phyloP scores from a whole-genome alignment of 108 stramenopile genomes.

The Stephanodiscus triporus region DNA sequence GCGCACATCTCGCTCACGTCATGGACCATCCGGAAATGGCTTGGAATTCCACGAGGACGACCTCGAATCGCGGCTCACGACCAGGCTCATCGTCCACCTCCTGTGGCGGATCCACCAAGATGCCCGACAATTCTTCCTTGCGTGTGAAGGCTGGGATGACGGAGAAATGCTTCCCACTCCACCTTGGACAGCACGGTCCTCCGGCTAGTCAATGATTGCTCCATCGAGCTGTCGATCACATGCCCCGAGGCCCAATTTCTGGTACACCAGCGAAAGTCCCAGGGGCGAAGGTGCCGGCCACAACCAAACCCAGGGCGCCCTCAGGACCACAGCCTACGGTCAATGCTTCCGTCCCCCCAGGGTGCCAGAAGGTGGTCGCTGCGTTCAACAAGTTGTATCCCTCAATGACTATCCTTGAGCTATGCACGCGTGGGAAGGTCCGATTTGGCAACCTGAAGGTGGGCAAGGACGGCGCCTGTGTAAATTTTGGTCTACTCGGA shows the following conservation, averaged over 20 bases:
- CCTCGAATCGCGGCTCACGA: neutral
- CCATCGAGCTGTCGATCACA: neutral
- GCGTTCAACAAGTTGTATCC: neutral
- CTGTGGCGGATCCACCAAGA: neutral
- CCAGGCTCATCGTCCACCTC: neutral
- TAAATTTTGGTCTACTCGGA: neutral
- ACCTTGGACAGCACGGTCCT: neutral
- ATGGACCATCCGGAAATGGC: neutral
- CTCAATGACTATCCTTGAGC: too few species aligned
- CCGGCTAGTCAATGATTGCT: neutral
- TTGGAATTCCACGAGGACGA: neutral
- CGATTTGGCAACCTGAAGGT: neutral
- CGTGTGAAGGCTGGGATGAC: neutral
- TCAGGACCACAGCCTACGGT: neutral
- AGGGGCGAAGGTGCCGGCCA: neutral
- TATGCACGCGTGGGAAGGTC: neutral
- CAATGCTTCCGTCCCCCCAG: neutral
- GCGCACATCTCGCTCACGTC: too few species aligned
- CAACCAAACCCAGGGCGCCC: neutral
- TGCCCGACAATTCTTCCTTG: neutral
- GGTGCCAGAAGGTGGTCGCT: neutral
- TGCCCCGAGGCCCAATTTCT: neutral
- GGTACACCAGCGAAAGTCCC: neutral
- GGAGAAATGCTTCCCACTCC: neutral
- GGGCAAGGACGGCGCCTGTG: neutral